phyloP scores from a whole-genome alignment of 495 filamentous ascomycete genomes.

The Talaromyces nanjingensis region DNA sequence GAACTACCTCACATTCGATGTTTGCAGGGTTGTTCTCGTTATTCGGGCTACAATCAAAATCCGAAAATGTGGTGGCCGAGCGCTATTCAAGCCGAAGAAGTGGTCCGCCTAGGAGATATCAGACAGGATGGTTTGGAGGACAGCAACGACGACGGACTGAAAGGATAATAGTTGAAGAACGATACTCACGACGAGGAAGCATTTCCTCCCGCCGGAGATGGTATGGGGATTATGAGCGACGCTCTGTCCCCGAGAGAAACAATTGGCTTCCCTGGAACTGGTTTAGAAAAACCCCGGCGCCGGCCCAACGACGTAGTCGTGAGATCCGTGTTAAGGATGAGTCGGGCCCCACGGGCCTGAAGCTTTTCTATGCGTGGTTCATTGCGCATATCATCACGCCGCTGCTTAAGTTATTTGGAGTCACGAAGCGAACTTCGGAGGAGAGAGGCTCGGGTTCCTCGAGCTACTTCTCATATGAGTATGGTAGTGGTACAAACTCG shows the following conservation, averaged over 20 bases:
- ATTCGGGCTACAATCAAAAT: neutral
- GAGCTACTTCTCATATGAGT: neutral
- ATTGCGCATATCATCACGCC: neutral
- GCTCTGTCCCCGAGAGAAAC: neutral
- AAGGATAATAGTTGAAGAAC: neutral
- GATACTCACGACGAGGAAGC: neutral
- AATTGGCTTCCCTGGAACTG: neutral
- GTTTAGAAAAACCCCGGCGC: neutral
- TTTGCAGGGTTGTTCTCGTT: neutral
- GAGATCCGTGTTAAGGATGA: neutral
- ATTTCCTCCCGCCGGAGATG: neutral
- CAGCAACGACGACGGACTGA: neutral
- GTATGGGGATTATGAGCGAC: neutral
- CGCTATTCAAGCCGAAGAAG: neutral
- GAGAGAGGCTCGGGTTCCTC: neutral
- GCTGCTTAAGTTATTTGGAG: neutral
- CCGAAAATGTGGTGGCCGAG: neutral
- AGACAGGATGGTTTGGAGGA: constrained; percentile 1
- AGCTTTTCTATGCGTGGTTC: neutral
- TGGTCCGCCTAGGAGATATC: neutral
- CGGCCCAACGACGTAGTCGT: neutral
- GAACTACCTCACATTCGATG: neutral
- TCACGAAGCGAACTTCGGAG: neutral
- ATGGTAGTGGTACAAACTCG: neutral
- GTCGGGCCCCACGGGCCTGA: neutral